Evolutionary conservation across 768 basidiomycete species (phyloP), one percentile per base, ranked within the genome.

Genomic region (Candolleomyces efflorescens): DNA sequence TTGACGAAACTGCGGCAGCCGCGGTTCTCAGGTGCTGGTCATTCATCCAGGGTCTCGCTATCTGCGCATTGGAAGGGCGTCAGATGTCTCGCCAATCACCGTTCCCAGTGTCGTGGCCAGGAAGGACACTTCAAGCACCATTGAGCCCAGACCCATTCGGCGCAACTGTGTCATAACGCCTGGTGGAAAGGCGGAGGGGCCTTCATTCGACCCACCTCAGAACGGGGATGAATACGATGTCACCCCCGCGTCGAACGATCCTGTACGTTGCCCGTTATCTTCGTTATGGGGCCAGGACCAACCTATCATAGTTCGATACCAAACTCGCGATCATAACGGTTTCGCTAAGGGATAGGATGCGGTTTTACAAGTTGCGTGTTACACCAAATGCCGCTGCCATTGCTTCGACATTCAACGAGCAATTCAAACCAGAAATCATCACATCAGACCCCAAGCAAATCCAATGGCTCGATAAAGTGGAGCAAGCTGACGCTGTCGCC

Each of bases 401-500:
- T 45, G 90, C 89, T 0, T 82, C 86, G 5, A 84, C 82, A 11
- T 93, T 89, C 70, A 97, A 96, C 66, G 84, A 84, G 58, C 86
- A 87, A 59, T 91, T 93, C 69, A 83, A 84, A 66, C 89, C 92
- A 2, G 92, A 95, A 66, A 82, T 82, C n/a, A 92, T 98, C 38
- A 80, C 85, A 6, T 92, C 92, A 64, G 95, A 96, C 67, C 85
- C 88, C 11, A 90, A 84, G 68, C 77, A 83, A 45, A 79, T 92
- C 10, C 90, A 95, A 51, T 98, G 95, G 95, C 86, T 93, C 26
- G 80, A 83, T 20, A 71, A 76, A 1, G 63, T 72, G 4, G 72
- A 77, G 15, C 67, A 71, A 13, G 79, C 84, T 24, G 81, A 84
- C 15, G 75, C 79, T 52, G 69, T 89, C 24, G 77, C 91, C 27